Conservation (phyloP, 2,329 filamentous ascomycete genomes). For the Penicillium aurantiogriseum region DNA sequence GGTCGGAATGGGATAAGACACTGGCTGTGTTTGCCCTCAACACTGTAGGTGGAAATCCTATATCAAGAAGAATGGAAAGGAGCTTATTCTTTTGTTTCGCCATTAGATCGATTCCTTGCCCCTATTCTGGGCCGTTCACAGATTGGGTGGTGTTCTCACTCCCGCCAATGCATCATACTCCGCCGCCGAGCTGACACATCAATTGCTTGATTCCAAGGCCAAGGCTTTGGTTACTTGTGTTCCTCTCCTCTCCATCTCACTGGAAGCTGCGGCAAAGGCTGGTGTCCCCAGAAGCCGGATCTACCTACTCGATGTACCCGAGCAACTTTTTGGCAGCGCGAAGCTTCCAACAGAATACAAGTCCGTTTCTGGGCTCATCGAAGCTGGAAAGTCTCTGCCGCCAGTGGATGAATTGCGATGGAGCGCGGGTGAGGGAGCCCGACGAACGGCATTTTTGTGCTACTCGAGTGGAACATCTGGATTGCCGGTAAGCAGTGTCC, state of each 20-base stretch:
- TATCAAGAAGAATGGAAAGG: background rate
- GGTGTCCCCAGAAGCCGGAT: slow-evolving; percentile 64
- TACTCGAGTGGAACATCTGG: slow-evolving; percentile 80
- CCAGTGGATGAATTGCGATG: slow-evolving; percentile 43
- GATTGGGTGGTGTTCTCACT: slow-evolving; percentile 69
- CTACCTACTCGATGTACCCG: slow-evolving; percentile 68
- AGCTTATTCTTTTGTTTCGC: background rate
- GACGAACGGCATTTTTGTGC: slow-evolving; percentile 72
- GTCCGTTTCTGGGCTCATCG: slow-evolving; percentile 65
- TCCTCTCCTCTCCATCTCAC: slow-evolving; percentile 62
- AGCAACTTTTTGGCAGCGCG: slow-evolving; percentile 50
- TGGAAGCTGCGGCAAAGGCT: slow-evolving; percentile 62
- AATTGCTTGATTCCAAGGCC: slow-evolving; percentile 67
- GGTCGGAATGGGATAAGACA: slow-evolving; percentile 79
- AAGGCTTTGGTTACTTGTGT: slow-evolving; percentile 70
- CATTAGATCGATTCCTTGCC: slow-evolving; percentile 70
- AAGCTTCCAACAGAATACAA: slow-evolving; percentile 51
- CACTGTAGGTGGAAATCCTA: slow-evolving; percentile 54
- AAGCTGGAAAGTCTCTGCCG: slow-evolving; percentile 53
- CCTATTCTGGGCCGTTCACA: slow-evolving; percentile 70
- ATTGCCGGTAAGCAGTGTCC: slow-evolving; percentile 57
- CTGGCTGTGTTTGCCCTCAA: slow-evolving; percentile 76
- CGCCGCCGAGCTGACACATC: slow-evolving; percentile 66
- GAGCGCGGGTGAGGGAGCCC: slow-evolving; percentile 46
- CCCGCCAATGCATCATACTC: slow-evolving; percentile 76